Evolutionary conservation across 805 yeast species (phyloP).

Genomic region (Kazachstania martiniae): DNA sequence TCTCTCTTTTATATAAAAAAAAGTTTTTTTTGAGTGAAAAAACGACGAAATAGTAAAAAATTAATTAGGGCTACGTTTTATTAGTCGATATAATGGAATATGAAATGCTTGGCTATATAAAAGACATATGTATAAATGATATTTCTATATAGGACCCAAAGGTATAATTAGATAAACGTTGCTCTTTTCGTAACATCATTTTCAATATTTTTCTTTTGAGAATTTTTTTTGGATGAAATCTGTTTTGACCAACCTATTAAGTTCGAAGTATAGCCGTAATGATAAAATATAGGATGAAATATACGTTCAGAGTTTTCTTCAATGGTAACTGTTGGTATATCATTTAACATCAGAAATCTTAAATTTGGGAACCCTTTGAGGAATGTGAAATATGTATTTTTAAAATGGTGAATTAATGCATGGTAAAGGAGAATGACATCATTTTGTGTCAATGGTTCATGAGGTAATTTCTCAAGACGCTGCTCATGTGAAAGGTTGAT

Average conservation of each 20-base stretch:
- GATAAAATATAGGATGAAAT: slow-evolving; percentile 30
- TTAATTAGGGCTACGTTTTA: no score
- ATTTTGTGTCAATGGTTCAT: slow-evolving; percentile 20
- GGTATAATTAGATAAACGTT: slow-evolving; percentile 9
- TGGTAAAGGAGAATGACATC: slow-evolving; percentile 30
- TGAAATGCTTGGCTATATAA: no score
- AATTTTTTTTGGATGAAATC: slow-evolving; percentile 2
- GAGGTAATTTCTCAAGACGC: slow-evolving; percentile 15
- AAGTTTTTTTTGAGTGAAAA: no score
- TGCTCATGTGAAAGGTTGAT: slow-evolving; percentile 1
- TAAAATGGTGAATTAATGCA: slow-evolving; percentile 30
- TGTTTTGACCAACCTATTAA: slow-evolving; percentile 23
- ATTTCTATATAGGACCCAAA: no score
- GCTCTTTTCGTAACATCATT: slow-evolving; percentile 14
- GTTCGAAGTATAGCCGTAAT: slow-evolving; percentile 24
- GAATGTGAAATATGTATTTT: slow-evolving; percentile 27
- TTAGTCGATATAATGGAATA: no score
- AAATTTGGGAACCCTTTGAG: slow-evolving; percentile 25
- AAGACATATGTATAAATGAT: no score
- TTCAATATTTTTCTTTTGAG: slow-evolving; percentile 6
- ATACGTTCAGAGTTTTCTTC: slow-evolving; percentile 21
- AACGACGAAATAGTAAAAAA: no score
- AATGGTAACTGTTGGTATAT: slow-evolving; percentile 28
- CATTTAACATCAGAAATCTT: slow-evolving; percentile 31
- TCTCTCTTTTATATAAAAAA: no score